Evolutionary conservation across 805 yeast genomes (phyloP), one percentile per base, ranked within the genome.

Genomic region (Candida saitoana): DNA sequence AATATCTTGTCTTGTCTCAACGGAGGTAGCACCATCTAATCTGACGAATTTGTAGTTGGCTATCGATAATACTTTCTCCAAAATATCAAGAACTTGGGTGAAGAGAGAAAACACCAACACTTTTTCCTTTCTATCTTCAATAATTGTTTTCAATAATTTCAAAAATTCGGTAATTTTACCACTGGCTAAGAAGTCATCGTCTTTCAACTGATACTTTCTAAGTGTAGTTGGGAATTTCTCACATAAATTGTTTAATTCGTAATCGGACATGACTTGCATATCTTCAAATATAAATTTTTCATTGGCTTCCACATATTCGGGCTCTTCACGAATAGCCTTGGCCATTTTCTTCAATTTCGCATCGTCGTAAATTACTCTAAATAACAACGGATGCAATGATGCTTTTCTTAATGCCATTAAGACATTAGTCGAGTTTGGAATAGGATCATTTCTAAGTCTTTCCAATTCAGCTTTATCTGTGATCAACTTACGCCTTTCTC

Each of bases 221-320:
- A 87, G 62, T 1, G 90, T 77, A n/a, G 60, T 65, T 22, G 90
- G 86, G 62, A 85, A 91, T 48, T 77, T 79, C 34, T 68, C 68
- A 59, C 97, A 88, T 40, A 93, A 66, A 14, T 70, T 68, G 55
- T 89, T 82, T 39, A 93, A 70, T 64, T 93, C 99, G 59, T 77
- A 86, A 67, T 93, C 99, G 6, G 87, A 76, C 97, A 93, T 88
- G 11, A 85, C 87, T 58, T 80, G 80, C 98, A 93, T 90, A 61
- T 93, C 99, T 67, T 93, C 99, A 55, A 58, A 79, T 44, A 93
- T 90, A 55, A 74, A 93, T 32, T 77, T 69, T 47, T 71, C 66
- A 57, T 88, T 89, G 14, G 98, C 97, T 43, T 80, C 79, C 24
- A 69, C 73, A 62, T 93, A 93, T 40, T 77, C 80, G 0, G 88